A percentile compares a stretch with the other conserved stretches of the same genome.
These are phyloP conservation scores for Microstroma glucosiphilum DNA, from an alignment of 1,284 basidiomycete species.

Conservation along the genomic window DNA sequence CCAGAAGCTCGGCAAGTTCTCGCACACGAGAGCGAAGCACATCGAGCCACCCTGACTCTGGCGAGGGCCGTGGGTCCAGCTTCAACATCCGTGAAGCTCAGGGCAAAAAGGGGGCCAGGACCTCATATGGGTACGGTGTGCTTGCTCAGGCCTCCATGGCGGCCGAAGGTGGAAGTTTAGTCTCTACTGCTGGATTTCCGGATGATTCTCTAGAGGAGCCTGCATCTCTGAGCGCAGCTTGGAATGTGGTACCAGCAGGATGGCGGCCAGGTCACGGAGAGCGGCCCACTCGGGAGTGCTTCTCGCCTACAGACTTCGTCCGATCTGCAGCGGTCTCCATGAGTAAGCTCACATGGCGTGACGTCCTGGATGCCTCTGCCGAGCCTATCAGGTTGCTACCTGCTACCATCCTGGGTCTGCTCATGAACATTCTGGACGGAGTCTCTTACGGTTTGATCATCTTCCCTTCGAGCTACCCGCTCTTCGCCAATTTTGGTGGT, in stretches of 20 bases:
- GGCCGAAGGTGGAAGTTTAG: not conserved
- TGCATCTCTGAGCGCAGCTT: slow-evolving; percentile 20
- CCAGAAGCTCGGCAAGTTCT: too few species aligned
- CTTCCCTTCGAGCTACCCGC: slow-evolving; percentile 67
- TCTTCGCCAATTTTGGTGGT: slow-evolving; percentile 75
- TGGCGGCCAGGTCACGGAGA: slow-evolving; percentile 25
- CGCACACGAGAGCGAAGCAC: slow-evolving; percentile 8
- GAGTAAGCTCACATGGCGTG: slow-evolving; percentile 29
- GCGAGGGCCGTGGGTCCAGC: slow-evolving; percentile 11
- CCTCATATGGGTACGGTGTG: slow-evolving; percentile 29
- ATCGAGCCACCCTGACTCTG: not conserved
- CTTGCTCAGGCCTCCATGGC: slow-evolving; percentile 28
- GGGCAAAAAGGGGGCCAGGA: not conserved
- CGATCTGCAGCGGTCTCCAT: slow-evolving; percentile 15
- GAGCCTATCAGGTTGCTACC: slow-evolving; percentile 55
- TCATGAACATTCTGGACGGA: slow-evolving; percentile 89
- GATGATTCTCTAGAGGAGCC: slow-evolving; percentile 9
- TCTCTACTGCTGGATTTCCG: not conserved
- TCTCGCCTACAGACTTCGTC: slow-evolving; percentile 12
- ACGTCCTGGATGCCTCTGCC: slow-evolving; percentile 23
- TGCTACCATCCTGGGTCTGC: slow-evolving; percentile 74
- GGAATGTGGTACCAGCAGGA: slow-evolving; percentile 18
- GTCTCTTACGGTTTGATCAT: slow-evolving; percentile 73
- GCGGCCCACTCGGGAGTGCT: not conserved
- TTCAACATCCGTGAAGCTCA: slow-evolving; percentile 12